Percentiles rank a stretch among this genome's conserved stretches.
phyloP scores from a whole-genome alignment of 805 yeast genomes.

The Vanderwaltozyma tropicalis region DNA sequence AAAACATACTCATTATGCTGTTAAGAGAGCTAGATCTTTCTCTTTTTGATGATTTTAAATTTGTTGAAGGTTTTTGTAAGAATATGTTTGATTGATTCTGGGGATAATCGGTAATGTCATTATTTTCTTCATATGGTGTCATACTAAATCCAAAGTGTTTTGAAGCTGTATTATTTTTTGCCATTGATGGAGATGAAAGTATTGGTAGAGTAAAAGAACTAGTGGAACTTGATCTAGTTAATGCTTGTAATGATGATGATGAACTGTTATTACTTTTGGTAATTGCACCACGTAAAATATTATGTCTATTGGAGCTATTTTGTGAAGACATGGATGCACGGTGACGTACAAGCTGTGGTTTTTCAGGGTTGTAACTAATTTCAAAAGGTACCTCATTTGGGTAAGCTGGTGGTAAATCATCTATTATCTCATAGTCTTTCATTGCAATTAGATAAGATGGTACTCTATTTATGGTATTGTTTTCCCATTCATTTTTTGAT shows the following conservation, averaged over 20 bases:
- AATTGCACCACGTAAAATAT: slow-evolving; percentile 8
- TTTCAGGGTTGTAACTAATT: slow-evolving; percentile 8
- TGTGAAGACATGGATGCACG: slow-evolving; percentile 15
- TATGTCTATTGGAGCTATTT: slow-evolving; percentile 2
- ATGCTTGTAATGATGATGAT: slow-evolving; percentile 13
- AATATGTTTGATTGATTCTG: not conserved
- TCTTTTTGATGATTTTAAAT: not conserved
- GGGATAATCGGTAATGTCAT: no score
- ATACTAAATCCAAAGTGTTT: slow-evolving; percentile 22
- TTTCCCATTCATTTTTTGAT: slow-evolving; percentile 31
- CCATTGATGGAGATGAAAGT: slow-evolving; percentile 1
- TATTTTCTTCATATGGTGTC: slow-evolving; percentile 13
- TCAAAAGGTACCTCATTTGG: slow-evolving; percentile 4
- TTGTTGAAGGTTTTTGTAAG: not conserved
- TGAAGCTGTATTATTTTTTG: slow-evolving; percentile 12
- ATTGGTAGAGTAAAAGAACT: slow-evolving; percentile 6
- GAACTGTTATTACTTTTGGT: slow-evolving; percentile 22
- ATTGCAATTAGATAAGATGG: slow-evolving; percentile 82
- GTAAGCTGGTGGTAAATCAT: slow-evolving; percentile 64
- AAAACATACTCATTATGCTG: not conserved
- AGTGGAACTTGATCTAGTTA: slow-evolving; percentile 10
- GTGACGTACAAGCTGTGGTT: slow-evolving; percentile 22
- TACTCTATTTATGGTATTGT: slow-evolving; percentile 48
- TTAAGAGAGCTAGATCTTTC: slow-evolving; percentile 1
- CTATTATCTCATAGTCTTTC: slow-evolving; percentile 38